Conservation (phyloP, 768 basidiomycete species). For the Lactarius quietus region DNA sequence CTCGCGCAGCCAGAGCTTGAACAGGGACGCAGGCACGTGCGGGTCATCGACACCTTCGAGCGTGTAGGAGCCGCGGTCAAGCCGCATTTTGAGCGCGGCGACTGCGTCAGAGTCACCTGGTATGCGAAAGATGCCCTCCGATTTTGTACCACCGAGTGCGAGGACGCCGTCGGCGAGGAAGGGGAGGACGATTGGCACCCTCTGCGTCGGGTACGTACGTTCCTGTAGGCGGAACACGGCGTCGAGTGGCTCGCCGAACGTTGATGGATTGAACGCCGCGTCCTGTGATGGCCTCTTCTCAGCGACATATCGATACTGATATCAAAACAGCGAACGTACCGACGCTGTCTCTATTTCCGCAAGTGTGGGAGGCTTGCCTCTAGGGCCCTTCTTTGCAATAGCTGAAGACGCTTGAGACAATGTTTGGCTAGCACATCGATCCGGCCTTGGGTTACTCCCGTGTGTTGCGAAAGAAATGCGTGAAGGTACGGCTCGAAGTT, state of each 20-base stretch:
- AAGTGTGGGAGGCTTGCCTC: constrained; percentile 76
- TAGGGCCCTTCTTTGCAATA: constrained; percentile 79
- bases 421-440: constrained; percentile 91
- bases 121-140: constrained; percentile 91
- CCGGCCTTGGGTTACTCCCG: constrained; percentile 63
- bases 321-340: constrained; percentile 41
- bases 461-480: constrained; percentile 72
- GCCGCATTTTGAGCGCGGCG: constrained; percentile 82
- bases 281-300: constrained; percentile 45
- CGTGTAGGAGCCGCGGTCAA: constrained; percentile 89
- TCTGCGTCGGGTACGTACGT: constrained; percentile 78
- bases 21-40: constrained; percentile 80
- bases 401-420: constrained; percentile 74
- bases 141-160: constrained; percentile 76
- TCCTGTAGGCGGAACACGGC: constrained; percentile 81
- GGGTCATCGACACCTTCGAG: constrained; percentile 89
- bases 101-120: constrained; percentile 89
- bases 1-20: constrained; percentile 94
- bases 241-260: constrained; percentile 87
- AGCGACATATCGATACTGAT: not conserved
- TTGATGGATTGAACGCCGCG: constrained; percentile 92
- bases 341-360: constrained; percentile 92
- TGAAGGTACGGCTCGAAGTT: constrained; percentile 84
- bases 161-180: constrained; percentile 93
- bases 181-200: constrained; percentile 88